Base-by-base conservation (phyloP, 2,329 filamentous ascomycete genomes). In the Stachybotrys elegans region DNA sequence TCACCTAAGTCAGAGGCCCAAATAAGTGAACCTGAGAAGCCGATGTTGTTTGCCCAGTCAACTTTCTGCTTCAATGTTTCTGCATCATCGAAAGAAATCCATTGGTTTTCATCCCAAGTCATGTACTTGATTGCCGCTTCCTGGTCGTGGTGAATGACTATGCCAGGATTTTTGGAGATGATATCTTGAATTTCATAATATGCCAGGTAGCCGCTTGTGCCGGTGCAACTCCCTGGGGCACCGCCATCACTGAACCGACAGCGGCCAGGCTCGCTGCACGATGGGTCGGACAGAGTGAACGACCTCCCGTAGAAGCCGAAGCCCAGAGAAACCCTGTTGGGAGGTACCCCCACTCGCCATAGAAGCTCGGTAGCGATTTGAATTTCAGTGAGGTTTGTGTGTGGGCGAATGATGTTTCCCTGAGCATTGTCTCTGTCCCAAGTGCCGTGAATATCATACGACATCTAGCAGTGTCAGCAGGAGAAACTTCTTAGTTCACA, bases 351-450 rank as follows among this genome's bases (percentile, higher is more conserved):
- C 22, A 58, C 64, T 11, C 66, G 59, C 68, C 71, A 73, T 4
- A 76, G 50, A 1, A 73, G 62, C 5, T 71, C 62, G 1, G 71
- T 45, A 0, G 57, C 57, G 1, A 46, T 19, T 6, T 69, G 54
- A 22, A 71, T 71, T 44, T 72, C 68, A 5, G 67, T 68, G 7
- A 71, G 43, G 45, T 73, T 70, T 0, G 70, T 70, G 43, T 72
- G 70, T 3, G 54, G 49, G 19, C 58, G 51, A 6, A 70, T 53
- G 13, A 52, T 49, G 2, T 29, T 29, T 29, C 25, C 25, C n/a
- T n/a, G n/a, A n/a, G n/a, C n/a, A n/a, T n/a, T n/a, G 16, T 46
- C 36, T 13, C 29, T 21, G 31, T 63, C 58, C 57, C 59, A 63
- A 9, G 48, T 45, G 5, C 70, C 70, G 19, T 37, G 34, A 37